Evolutionary conservation across 805 yeast species (phyloP).

Genomic region (Wickerhamiella domercqiae): DNA sequence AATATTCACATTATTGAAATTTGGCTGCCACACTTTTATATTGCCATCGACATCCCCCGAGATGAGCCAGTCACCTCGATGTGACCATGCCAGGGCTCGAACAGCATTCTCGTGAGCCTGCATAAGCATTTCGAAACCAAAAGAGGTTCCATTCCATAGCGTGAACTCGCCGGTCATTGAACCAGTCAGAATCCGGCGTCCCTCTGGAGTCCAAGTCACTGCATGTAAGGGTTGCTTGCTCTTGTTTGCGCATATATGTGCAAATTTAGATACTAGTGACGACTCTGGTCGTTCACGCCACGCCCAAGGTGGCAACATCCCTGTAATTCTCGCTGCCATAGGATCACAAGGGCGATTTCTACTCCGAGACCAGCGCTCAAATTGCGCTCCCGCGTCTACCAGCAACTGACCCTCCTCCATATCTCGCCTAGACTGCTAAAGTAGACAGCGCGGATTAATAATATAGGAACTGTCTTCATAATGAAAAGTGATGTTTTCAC

Average conservation of each 20-base stretch:
- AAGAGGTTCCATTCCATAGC: conserved; percentile 89
- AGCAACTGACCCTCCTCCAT: not conserved
- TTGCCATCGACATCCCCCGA: conserved; percentile 89
- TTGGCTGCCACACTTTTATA: conserved; percentile 94
- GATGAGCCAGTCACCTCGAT: conserved; percentile 85
- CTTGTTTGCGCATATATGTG: conserved; percentile 81
- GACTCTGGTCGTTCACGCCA: conserved; percentile 37
- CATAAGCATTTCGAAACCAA: conserved; percentile 92
- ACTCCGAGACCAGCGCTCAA: conserved; percentile 40
- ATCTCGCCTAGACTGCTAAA: no score
- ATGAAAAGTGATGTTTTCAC: no score
- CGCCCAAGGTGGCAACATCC: conserved; percentile 48
- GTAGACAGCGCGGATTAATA: no score
- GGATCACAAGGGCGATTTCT: conserved; percentile 19
- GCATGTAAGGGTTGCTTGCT: conserved; percentile 81
- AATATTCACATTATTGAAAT: conserved; percentile 83
- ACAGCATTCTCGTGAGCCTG: conserved; percentile 95
- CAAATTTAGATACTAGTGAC: conserved; percentile 66
- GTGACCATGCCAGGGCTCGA: conserved; percentile 63
- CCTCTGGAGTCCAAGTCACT: conserved; percentile 95
- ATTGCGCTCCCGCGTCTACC: conserved; percentile 58
- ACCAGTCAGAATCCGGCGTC: conserved; percentile 76
- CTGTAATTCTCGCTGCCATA: conserved; percentile 2
- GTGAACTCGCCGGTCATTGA: conserved; percentile 92
- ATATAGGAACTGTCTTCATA: no score